Evolutionary conservation across 2,329 filamentous ascomycete genomes (phyloP), one percentile per base, ranked within the genome.

Genomic region (Hypoxylon sp.): DNA sequence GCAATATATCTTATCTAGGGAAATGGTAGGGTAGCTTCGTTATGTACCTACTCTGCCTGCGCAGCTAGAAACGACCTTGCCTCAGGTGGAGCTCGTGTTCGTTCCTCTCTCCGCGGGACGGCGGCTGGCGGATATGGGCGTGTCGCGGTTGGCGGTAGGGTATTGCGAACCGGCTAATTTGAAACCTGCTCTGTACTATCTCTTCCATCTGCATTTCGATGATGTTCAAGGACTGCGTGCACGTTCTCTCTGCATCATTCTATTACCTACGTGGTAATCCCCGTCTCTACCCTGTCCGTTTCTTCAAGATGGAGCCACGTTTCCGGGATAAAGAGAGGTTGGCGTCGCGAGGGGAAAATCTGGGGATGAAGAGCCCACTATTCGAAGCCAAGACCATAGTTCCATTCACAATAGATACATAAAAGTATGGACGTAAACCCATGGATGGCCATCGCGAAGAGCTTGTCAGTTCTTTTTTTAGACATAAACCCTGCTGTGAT

Each of bases 1-100:
- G 62, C 36, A 69, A 63, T 67, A 63, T 69, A 69, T 69, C 57
- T 67, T 67, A 69, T 69, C 63, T 61, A 63, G 46, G 49, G 32
- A 46, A 50, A 43, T 59, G 52, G 43, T 21, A 60, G 50, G 28
- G 50, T 49, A 48, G 25, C 58, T 63, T 53, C 34, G 14, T 10
- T 23, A 9, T 30, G 28, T 30, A 32, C n/a, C 14, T 41, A 60
- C 25, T 28, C 14, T 51, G 14, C 36, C n/a, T 38, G 28, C 19
- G 36, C 21, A 58, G 46, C 46, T 34, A 50, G 17, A 21, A 43
- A 34, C 19, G 21, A 46, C 21, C 58, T 61, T 30, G 34, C 19
- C 28, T 38, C 10, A 9, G 19, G 38, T 46, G 49, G 59, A 55
- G 51, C 34, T 61, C 53, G 28, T 53, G 49, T 43, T 58, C 43